A percentile compares a stretch with the other conserved stretches of the same genome.
phyloP scores from a whole-genome alignment of 2,329 filamentous ascomycete species.

The Chalaropsis thielavioides region DNA sequence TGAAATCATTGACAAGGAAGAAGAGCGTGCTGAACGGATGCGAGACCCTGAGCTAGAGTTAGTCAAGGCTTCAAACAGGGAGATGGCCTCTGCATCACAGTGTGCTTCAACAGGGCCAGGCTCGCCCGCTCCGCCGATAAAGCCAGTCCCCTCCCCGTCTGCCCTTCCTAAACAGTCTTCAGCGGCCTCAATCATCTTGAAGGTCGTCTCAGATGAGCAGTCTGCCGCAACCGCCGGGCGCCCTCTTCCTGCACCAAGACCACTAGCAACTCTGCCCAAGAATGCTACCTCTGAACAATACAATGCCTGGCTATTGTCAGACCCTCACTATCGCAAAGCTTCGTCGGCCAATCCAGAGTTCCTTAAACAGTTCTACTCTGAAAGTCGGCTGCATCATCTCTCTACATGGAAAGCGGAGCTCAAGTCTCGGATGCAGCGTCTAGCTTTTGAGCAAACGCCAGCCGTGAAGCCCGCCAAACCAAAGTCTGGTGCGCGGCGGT shows the following conservation, averaged over 20 bases:
- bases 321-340: slow-evolving; percentile 74
- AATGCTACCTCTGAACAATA: slow-evolving; percentile 85
- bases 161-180: background rate
- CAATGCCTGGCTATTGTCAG: slow-evolving; percentile 69
- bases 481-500: slow-evolving; percentile 52
- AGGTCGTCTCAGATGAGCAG: background rate
- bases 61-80: background rate
- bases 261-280: slow-evolving; percentile 26
- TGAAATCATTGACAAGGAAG: slow-evolving; percentile 9
- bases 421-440: slow-evolving; percentile 71
- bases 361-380: slow-evolving; percentile 83
- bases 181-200: background rate
- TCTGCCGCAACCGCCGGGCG: background rate
- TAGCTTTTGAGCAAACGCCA: slow-evolving; percentile 54
- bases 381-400: slow-evolving; percentile 86
- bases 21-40: background rate
- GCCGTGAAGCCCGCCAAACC: slow-evolving; percentile 34
- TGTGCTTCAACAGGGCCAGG: background rate
- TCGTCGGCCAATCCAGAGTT: slow-evolving; percentile 90
- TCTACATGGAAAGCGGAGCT: slow-evolving; percentile 94
- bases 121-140: background rate
- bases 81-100: background rate
- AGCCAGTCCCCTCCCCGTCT: background rate
- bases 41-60: background rate
- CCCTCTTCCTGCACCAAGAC: background rate